Base-by-base conservation (phyloP, 441 rosid genomes). In the Populus hybrid region DNA sequence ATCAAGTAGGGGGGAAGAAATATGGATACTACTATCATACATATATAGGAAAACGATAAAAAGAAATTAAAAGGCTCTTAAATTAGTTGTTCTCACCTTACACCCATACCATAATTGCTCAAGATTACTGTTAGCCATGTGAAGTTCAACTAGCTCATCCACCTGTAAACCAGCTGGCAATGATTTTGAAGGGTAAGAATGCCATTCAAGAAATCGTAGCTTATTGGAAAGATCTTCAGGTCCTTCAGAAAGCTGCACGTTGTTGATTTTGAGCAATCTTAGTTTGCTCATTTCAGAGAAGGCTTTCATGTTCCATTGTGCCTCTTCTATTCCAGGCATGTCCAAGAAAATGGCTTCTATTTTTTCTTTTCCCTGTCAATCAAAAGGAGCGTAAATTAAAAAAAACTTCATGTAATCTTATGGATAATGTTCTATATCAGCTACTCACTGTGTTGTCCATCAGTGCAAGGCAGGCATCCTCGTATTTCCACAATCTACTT, bases 301-400 rank as follows among this genome's bases (percentile, higher is more conserved):
- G 6, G 30, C 72, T 36, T 9, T 0, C 36, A 5, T 40, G 6
- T 3, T 18, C 42, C 36, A 38, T 6, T 18, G 7, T 21, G 50
- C 23, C 53, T 19, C 72, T 36, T 36, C 9, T 35, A 11, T 9
- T 81, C 23, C 9, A 81, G 84, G 76, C 73, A 30, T 73, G 63
- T 53, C 53, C 23, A 57, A 7, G 63, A 57, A 57, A 2, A 57
- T 57, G 9, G 9, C 1, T 57, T 57, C 63, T 57, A 0, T 57
- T 3, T 42, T 38, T 32, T 30, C 32, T 30, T 30, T 30, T 30
- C 79, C 74, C 4, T 64, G 53, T 3, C 35, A 64, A 30, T 35
- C 78, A 30, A 6, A 40, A 0, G 0, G n/a, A 53, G 21, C 0
- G 0, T 53, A 53, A 18, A 18, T 53, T 53, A 53, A 18, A 18